Base-by-base conservation (phyloP, 2,329 filamentous ascomycete genomes). In the Dothideomycetes sp. region DNA sequence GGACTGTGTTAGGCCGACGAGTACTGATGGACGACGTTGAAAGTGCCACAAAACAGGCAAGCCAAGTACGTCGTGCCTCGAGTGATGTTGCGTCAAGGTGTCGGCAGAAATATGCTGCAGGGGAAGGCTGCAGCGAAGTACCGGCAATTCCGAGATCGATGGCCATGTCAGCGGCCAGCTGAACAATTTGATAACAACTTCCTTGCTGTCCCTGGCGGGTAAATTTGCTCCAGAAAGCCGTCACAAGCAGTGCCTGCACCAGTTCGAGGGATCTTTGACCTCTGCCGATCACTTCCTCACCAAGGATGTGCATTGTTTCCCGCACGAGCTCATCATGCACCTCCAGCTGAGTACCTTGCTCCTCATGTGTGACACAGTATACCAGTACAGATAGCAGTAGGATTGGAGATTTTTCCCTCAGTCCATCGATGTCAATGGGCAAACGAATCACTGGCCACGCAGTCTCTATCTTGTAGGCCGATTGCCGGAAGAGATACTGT, bases 21-120 rank as follows among this genome's bases (percentile, higher is more conserved):
- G 44, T 50, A 28, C 48, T 45, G 5, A 49, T 27, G 5, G 39
- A 36, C 31, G 48, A 45, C 7, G 39, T 38, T 2, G 41, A 38
- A 4, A 46, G 41, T 3, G 51, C 37, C 3, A 51, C 16, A 18
- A 49, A 44, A 22, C 43, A 50, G 10, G 41, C 47, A 7, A 54
- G 47, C 45, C 47, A 50, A 5, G 44, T 49, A 4, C 49, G 46
- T 4, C 43, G 32, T 24, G 42, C 44, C 6, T 44, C 41, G 2
- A 45, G 4, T 32, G 45, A 33, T 22, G 22, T 33, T 3, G 22
- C 4, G 10, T 40, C 29, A 8, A 33, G 16, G 12, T 32, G 12
- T 6, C 29, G 22, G 29, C 16, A n/a, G 11, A 33, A 40, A 11
- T 33, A 40, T 19, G 29, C 37, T 4, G 16, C 29, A 33, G 37